Evolutionary conservation across 441 rosid species (phyloP), one percentile per base, ranked within the genome.

Genomic region (Pelargonium exstipulatum): DNA sequence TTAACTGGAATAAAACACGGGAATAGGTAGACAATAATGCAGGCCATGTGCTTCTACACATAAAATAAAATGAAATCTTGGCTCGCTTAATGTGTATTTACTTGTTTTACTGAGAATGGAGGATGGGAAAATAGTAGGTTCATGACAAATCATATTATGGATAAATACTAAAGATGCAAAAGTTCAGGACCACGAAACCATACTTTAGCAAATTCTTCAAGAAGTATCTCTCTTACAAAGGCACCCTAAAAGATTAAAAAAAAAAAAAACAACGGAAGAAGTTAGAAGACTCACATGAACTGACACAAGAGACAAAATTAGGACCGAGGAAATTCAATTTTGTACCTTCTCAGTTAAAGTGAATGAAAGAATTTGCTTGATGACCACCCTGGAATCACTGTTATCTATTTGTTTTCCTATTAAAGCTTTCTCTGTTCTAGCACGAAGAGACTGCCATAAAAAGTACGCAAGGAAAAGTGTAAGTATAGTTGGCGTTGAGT

Each of bases 131-230:
- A 51, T 51, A n/a, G 58, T 51, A n/a, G 16, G 9, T 8, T 53
- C 60, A 53, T 20, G 3, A 57, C 46, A 18, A 18, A 17, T 5
- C 13, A 17, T 22, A n/a, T 9, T 64, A 58, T 17, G 2, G 24
- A 18, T 7, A 72, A 46, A 26, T 13, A 55, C 53, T 63, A 62
- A 67, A 43, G 16, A 66, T 24, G 64, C 55, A 73, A 29, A 65
- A 24, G 35, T 40, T 55, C n/a, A 37, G 9, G 69, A 20, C 61
- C 43, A n/a, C 48, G 53, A 81, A 75, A 65, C 2, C 78, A 62
- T 75, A 91, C 98, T 96, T 94, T 94, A 9, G 96, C 88, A 55
- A 91, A 78, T 80, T 94, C 98, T 78, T 79, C 85, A 83, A 94
- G 84, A 74, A 94, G 81, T 73, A 94, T 87, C 77, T 94, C 97